Base-by-base conservation (phyloP, 371 early-diverging fungal species). In the Mortierella sp. region DNA sequence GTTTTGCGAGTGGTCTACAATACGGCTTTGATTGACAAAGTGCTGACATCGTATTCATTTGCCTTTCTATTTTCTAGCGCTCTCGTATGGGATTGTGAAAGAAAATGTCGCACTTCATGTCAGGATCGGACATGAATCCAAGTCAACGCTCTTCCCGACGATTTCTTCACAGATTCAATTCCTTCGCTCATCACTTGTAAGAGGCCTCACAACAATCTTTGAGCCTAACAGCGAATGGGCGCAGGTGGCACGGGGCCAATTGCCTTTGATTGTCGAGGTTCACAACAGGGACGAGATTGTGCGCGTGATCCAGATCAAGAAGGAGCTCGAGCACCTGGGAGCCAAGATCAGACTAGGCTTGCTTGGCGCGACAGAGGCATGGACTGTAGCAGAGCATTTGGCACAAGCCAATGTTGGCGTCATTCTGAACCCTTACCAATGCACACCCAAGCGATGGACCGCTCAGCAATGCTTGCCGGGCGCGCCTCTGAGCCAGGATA, bases 201-300 rank as follows among this genome's bases (percentile, higher is more conserved):
- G 43, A 19, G 60, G 45, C 8, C 49, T 57, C 31, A 27, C 24
- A 28, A 31, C 76, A 2, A 60, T 90, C 62, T 25, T 64, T 49
- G 28, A 47, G 46, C 24, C 39, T 1, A 1, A 16, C 21, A 21
- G 41, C 34, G 39, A 27, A 7, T 71, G 52, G 31, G 56, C 41
- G 17, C 40, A 31, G 31, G 90, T 85, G 13, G 82, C 81, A 8
- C 63, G 71, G 2, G 92, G 92, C 27, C 71, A 83, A 16, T 76
- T 90, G 8, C 90, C 92, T 14, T 76, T 88, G 3, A 78, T 89
- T 6, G 78, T 87, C n/a, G 49, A 79, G 17, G 85, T 83, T 1
- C 58, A 91, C 27, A 88, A 86, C 69, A 86, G 88, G 54, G 90
- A 89, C 66, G 90, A 90, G 61, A 92, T 92, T 52, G 81, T 87